A percentile compares a stretch with the other conserved stretches of the same genome.
Evolutionary conservation across 495 filamentous ascomycete species (phyloP).

Genomic region (Pyrenopolyporus hunteri): DNA sequence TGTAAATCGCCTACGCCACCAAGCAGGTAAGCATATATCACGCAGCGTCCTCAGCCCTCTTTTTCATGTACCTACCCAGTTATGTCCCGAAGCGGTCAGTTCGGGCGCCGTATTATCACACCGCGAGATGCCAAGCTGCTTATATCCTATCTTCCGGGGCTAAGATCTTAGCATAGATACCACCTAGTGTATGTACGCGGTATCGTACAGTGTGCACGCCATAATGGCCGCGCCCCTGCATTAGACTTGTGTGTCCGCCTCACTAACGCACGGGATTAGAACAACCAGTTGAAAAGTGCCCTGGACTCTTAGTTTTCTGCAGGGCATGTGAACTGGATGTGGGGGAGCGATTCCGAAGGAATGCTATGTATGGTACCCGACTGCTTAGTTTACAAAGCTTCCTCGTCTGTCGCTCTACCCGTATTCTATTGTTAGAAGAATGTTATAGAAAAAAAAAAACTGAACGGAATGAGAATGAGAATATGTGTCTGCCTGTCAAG

Average conservation of each 20-base stretch:
- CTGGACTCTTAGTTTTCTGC: slow-evolving; percentile 7
- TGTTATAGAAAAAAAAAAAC: background rate
- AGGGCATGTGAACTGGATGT: slow-evolving; percentile 18
- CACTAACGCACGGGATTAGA: slow-evolving; percentile 16
- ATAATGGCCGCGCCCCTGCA: slow-evolving; percentile 24
- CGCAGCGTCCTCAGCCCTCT: background rate
- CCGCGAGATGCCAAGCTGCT: too few relatives aligned
- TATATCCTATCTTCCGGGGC: too few relatives aligned
- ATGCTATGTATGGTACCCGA: slow-evolving; percentile 14
- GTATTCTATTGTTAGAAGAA: background rate
- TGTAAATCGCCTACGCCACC: slow-evolving; percentile 3
- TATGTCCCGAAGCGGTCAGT: too few relatives aligned
- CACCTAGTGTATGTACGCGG: background rate
- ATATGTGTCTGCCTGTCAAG: background rate
- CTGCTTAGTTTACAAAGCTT: slow-evolving; percentile 3
- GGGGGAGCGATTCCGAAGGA: slow-evolving; percentile 20
- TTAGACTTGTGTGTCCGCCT: slow-evolving; percentile 27
- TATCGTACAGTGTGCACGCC: slow-evolving; percentile 11
- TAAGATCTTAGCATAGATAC: too few relatives aligned
- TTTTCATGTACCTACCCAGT: too few relatives aligned
- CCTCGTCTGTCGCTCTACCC: slow-evolving; percentile 10
- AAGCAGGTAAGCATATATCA: slow-evolving; percentile 1
- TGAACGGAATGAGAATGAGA: slow-evolving; percentile 2
- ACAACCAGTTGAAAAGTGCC: slow-evolving; percentile 17
- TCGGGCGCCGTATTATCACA: slow-evolving; percentile 8